Percentiles rank a stretch among this genome's conserved stretches.
Conservation (phyloP, 1,139 yeast species). For the Chernovozyma sophiae-reginae region DNA sequence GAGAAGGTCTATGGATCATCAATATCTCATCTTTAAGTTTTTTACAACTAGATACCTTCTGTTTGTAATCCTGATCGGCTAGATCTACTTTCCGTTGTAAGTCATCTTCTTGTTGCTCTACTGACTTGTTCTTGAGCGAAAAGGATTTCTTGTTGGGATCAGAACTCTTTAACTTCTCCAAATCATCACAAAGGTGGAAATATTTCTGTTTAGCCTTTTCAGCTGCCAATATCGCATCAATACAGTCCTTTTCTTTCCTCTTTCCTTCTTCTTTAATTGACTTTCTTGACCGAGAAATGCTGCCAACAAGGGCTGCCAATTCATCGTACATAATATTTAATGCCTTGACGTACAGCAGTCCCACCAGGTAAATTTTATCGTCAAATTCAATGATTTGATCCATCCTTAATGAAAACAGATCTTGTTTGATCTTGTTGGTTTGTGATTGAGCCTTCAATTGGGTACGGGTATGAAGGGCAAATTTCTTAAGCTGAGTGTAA, state of each 20-base stretch:
- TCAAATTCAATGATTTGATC: constrained; percentile 72
- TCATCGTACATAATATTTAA: constrained; percentile 85
- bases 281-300: constrained; percentile 71
- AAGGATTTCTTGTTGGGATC: constrained; percentile 85
- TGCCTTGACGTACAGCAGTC: constrained; percentile 73
- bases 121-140: constrained; percentile 71
- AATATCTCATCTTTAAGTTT: constrained; percentile 71
- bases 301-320: constrained; percentile 63
- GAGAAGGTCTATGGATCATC: constrained; percentile 71
- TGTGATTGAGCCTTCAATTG: constrained; percentile 41
- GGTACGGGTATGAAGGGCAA: constrained; percentile 52
- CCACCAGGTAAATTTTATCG: constrained; percentile 70
- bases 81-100: constrained; percentile 71
- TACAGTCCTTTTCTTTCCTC: constrained; percentile 76
- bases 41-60: constrained; percentile 69
- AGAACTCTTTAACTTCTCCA: constrained; percentile 73
- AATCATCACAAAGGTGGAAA: constrained; percentile 76
- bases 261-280: constrained; percentile 75
- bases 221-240: constrained; percentile 76
- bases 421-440: constrained; percentile 49
- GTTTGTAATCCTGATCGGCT: constrained; percentile 83
- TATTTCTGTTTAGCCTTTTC: constrained; percentile 87
- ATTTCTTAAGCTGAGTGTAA: constrained; percentile 66
- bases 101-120: constrained; percentile 91
- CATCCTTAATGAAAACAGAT: constrained; percentile 64